Evolutionary conservation across 140 eudicot genomes (phyloP).

Genomic region (Bidens hawaiensis): DNA sequence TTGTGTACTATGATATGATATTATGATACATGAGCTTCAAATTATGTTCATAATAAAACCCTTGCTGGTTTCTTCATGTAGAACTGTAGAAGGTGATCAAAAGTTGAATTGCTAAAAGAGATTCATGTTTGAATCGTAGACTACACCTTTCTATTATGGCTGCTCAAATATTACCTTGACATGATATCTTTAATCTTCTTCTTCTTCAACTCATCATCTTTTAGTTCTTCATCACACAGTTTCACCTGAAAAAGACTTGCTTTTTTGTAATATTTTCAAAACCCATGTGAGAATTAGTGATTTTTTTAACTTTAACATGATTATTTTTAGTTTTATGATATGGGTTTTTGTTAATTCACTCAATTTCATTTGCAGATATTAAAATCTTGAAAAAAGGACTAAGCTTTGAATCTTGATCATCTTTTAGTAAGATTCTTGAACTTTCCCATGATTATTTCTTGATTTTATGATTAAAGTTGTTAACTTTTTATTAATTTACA

Average conservation of each 20-base stretch:
- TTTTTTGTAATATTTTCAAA: not conserved
- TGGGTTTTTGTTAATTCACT: conserved; percentile 18
- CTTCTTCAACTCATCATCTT: conserved; percentile 17
- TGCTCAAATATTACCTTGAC: conserved; percentile 47
- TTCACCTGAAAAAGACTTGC: conserved; percentile 15
- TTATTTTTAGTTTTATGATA: not conserved
- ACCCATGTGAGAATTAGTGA: not conserved
- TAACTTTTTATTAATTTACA: not conserved
- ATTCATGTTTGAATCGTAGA: conserved; percentile 34
- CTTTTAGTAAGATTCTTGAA: not conserved
- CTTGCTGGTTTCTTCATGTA: conserved; percentile 43
- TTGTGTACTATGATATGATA: conserved; percentile 59
- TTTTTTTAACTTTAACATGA: not conserved
- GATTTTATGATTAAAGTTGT: conserved; percentile 1
- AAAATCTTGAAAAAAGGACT: conserved; percentile 29
- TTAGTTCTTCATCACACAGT: conserved; percentile 9
- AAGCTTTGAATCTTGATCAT: not conserved
- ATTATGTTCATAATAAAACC: conserved; percentile 21
- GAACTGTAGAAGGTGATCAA: conserved; percentile 32
- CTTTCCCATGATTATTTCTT: not conserved
- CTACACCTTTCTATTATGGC: conserved; percentile 42
- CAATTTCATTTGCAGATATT: conserved; percentile 21
- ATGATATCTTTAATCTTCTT: conserved; percentile 56
- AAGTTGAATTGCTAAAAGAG: conserved; percentile 27
- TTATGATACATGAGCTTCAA: conserved; percentile 32